Percentiles rank a stretch among this genome's conserved stretches.
Conservation (phyloP, 768 basidiomycete genomes). For the Serendipita vermifera region DNA sequence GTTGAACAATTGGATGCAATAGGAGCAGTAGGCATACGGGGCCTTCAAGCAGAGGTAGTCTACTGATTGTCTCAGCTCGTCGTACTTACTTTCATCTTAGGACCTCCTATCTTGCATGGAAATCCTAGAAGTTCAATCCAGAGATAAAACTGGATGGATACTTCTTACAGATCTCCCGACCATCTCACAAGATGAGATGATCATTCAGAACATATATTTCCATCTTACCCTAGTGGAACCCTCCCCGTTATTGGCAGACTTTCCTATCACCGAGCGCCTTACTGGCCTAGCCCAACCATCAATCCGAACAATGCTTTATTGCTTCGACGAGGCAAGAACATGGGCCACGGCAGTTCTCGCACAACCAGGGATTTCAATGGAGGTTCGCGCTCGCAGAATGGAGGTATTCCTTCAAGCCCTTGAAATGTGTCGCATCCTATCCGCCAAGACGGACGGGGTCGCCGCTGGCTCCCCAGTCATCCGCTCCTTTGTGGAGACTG, state of each 20-base stretch:
- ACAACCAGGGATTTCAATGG: constrained; percentile 48
- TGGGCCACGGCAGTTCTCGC: constrained; percentile 65
- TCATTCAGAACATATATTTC: constrained; percentile 67
- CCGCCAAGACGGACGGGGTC: constrained; percentile 21
- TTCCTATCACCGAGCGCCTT: constrained; percentile 57
- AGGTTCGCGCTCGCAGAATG: constrained; percentile 55
- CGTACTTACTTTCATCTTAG: constrained; percentile 25
- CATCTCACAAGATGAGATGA: constrained; percentile 44
- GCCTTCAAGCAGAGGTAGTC: constrained; percentile 62
- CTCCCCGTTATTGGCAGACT: constrained; percentile 62
- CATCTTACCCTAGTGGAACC: constrained; percentile 61
- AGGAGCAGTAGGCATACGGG: constrained; percentile 59
- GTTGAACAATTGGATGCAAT: constrained; percentile 70
- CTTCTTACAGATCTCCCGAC: constrained; percentile 39
- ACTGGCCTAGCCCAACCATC: constrained; percentile 65
- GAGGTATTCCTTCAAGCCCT: constrained; percentile 58
- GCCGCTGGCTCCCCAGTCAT: constrained; percentile 40
- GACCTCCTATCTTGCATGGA: constrained; percentile 69
- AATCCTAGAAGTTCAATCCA: constrained; percentile 65
- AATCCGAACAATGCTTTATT: constrained; percentile 26
- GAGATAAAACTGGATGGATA: constrained; percentile 75
- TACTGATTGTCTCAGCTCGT: neutral
- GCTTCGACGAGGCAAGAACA: constrained; percentile 29
- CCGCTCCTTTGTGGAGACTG: constrained; percentile 70
- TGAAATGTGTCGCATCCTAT: constrained; percentile 54